These are phyloP conservation scores for Ustilago loliicola DNA, from an alignment of 1,284 basidiomycete genomes.

Conservation along the genomic window DNA sequence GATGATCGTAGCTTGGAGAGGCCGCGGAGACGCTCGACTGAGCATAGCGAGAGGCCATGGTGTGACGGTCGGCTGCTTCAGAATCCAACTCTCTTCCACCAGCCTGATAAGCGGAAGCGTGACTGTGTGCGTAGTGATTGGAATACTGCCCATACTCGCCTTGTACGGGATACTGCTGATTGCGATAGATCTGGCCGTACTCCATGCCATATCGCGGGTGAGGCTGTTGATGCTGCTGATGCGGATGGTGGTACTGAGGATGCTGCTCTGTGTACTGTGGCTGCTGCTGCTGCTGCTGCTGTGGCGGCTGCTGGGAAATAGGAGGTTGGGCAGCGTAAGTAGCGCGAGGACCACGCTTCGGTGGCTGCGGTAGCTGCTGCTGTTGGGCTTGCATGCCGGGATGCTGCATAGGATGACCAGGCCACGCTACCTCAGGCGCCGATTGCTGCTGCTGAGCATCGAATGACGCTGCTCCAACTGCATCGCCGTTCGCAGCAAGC, in stretches of 20 bases:
- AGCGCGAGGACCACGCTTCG: constrained; percentile 34
- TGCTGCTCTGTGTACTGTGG: constrained; percentile 22
- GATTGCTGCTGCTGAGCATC: constrained; percentile 5
- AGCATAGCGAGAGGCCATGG: constrained; percentile 16
- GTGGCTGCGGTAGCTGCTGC: constrained; percentile 14
- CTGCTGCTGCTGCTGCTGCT: constrained; percentile 16
- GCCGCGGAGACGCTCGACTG: constrained; percentile 15
- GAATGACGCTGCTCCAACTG: background rate
- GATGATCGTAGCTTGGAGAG: constrained; percentile 16
- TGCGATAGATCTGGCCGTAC: constrained; percentile 21
- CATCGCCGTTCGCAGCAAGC: constrained; percentile 7
- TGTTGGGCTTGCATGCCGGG: constrained; percentile 1
- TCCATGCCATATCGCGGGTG: constrained; percentile 6
- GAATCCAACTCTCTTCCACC: constrained; percentile 8
- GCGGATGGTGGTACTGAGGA: constrained; percentile 10
- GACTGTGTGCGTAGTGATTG: background rate
- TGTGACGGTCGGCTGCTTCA: constrained; percentile 3
- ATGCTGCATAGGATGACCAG: constrained; percentile 17
- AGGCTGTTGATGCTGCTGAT: constrained; percentile 9
- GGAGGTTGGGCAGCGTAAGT: constrained; percentile 39
- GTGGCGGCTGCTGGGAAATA: constrained; percentile 14
- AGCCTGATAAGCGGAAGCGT: background rate
- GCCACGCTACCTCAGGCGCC: constrained; percentile 8
- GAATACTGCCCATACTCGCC: background rate
- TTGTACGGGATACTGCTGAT: background rate